Evolutionary conservation across 2,329 filamentous ascomycete species (phyloP), one percentile per base, ranked within the genome.

Genomic region (Scytalidium sp.): DNA sequence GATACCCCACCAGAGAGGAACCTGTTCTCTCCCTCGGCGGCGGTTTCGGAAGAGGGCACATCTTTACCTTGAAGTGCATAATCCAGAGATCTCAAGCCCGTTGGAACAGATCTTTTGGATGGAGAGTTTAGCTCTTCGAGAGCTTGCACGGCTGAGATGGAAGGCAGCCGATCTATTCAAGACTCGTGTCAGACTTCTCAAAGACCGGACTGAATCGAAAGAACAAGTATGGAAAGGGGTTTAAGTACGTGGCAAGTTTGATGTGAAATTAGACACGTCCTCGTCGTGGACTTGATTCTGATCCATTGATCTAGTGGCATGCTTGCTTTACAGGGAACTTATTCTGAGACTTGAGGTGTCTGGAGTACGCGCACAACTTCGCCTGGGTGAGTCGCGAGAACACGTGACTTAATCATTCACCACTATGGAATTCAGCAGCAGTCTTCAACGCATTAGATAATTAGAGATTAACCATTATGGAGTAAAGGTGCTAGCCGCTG

Each of bases 131-230:
- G 70, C 20, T 81, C 75, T 51, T 85, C 75, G 41, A 92, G 72
- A 7, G 84, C 87, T 62, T 90, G 79, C 1, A 87, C 87, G 23
- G 88, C 89, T 17, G 87, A 89, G 44, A 92, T 76, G 1, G 89
- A 90, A 29, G 89, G 85, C 47, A 93, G 73, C 46, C 88, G 83
- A 71, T 92, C 87, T 91, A 58, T 22, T 23, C 19, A 36, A n/a
- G n/a, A n/a, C n/a, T n/a, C n/a, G n/a, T n/a, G n/a, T n/a, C n/a
- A n/a, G n/a, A n/a, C n/a, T n/a, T n/a, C n/a, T n/a, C n/a, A n/a
- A n/a, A n/a, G n/a, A n/a, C n/a, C n/a, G n/a, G n/a, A n/a, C n/a
- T n/a, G n/a, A n/a, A n/a, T n/a, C n/a, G n/a, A n/a, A n/a, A n/a
- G n/a, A n/a, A n/a, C n/a, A n/a, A n/a, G n/a, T n/a, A n/a, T n/a